These are phyloP conservation scores for Solanum corneliomulleri DNA, from an alignment of 257 asterid genomes.

Conservation along the genomic window DNA sequence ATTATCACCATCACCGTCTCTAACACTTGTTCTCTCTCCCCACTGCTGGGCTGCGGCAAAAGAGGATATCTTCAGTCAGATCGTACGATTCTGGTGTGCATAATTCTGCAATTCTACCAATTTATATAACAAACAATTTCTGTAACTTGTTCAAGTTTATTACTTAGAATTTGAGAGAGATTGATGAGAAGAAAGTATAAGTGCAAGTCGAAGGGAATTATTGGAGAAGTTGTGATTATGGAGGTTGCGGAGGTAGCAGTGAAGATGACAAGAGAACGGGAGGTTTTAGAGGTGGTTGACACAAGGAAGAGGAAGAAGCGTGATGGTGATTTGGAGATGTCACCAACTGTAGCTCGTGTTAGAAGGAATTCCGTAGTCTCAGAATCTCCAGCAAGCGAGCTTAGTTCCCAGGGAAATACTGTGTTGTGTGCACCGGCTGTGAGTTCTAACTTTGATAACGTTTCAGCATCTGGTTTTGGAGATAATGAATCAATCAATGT, in stretches of 20 bases:
- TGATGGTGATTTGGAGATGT: conserved; percentile 14
- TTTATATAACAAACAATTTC: neutral
- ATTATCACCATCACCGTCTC: conserved; percentile 15
- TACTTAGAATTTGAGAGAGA: neutral
- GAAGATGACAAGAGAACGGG: conserved; percentile 3
- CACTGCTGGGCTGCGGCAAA: neutral
- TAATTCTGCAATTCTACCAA: conserved; percentile 3
- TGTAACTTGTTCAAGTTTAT: neutral
- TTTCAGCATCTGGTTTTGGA: conserved; percentile 26
- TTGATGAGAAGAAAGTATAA: conserved; percentile 2
- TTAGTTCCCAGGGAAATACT: neutral
- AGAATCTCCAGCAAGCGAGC: conserved; percentile 5
- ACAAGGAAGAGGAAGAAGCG: conserved; percentile 35
- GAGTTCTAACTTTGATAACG: conserved; percentile 15
- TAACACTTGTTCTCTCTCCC: conserved; percentile 16
- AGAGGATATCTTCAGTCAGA: conserved; percentile 16
- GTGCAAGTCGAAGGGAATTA: conserved; percentile 17
- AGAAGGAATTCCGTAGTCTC: neutral
- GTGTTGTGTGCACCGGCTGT: neutral
- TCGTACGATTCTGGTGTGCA: conserved; percentile 8
- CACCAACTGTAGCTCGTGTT: conserved; percentile 12
- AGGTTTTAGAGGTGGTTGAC: neutral
- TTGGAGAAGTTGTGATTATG: conserved; percentile 11
- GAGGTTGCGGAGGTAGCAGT: conserved; percentile 1
- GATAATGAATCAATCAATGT: conserved; percentile 29